phyloP scores from a whole-genome alignment of 768 basidiomycete genomes.

The Phylloporus sp. region DNA sequence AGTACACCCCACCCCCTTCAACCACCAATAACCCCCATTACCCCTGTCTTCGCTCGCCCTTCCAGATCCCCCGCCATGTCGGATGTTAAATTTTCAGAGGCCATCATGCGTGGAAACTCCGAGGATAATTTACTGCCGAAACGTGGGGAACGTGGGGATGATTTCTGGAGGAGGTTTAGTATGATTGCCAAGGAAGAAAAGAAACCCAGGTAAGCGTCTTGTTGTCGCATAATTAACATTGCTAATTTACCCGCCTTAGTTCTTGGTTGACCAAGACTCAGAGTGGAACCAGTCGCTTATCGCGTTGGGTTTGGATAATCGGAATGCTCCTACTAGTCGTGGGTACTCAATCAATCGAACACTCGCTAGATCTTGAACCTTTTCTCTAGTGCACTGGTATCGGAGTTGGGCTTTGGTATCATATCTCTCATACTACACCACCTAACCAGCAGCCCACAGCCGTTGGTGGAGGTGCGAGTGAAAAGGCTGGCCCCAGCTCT shows the following conservation, averaged over 20 bases:
- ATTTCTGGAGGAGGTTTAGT: constrained; percentile 85
- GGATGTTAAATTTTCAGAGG: constrained; percentile 47
- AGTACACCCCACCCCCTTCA: constrained; percentile 68
- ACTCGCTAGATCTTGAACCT: neutral
- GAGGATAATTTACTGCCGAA: constrained; percentile 67
- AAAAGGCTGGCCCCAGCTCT: constrained; percentile 29
- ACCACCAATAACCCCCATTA: constrained; percentile 75
- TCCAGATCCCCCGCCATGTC: constrained; percentile 32
- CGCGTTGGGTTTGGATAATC: constrained; percentile 67
- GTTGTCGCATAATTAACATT: neutral
- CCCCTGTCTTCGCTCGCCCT: constrained; percentile 72
- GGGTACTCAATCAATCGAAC: constrained; percentile 17
- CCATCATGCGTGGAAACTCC: constrained; percentile 63
- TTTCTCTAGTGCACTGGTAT: constrained; percentile 43
- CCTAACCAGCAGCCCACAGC: constrained; percentile 52
- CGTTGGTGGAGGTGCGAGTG: constrained; percentile 59
- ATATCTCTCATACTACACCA: constrained; percentile 48
- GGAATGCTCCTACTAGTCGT: constrained; percentile 58
- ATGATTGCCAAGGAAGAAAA: constrained; percentile 74
- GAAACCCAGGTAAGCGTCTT: constrained; percentile 41
- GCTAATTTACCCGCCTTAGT: constrained; percentile 30
- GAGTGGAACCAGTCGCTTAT: constrained; percentile 46
- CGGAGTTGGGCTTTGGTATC: constrained; percentile 59
- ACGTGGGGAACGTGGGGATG: constrained; percentile 72
- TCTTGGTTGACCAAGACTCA: constrained; percentile 68